Evolutionary conservation across 371 early-diverging fungal species (phyloP), one percentile per base, ranked within the genome.

Genomic region (Apophysomyces elegans): DNA sequence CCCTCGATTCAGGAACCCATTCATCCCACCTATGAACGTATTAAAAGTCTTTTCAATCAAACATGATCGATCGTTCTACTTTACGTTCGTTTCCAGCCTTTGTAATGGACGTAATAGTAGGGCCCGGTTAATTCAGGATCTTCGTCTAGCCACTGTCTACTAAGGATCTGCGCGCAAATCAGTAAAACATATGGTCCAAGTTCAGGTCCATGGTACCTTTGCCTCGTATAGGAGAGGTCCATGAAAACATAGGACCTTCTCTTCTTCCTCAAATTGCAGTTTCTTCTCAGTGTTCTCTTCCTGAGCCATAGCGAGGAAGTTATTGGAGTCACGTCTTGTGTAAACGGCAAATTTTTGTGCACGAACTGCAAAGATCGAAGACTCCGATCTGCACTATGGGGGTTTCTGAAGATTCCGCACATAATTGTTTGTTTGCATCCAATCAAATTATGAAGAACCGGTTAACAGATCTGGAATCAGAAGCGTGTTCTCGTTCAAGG

Each of bases 181-280:
- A 56, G 43, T 26, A 26, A 13, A 36, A 41, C 44, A 47, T 63
- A 39, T 45, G 45, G 39, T 37, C 7, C 8, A 9, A 56, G 7
- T 50, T 37, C n/a, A 56, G 16, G 41, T 36, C 39, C 9, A 12
- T 38, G 11, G 62, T 75, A 96, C 97, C 87, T 96, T 98, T 63
- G 99, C 99, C 75, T 98, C 98, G 76, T 99, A 99, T 1, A 99
- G 74, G 32, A 97, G 82, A 5, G 96, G 95, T 4, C 98, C 97
- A 71, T 98, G 98, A 79, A 91, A 98, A 73, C 98, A 98, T 37
- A 99, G 84, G 7, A 98, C 91, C 64, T 83, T 81, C 72, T 99
- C 98, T 58, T 88, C 81, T 9, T 84, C 84, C 21, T 80, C 67
- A 39, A 66, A 80, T 21, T 50, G 54, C 54, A 50, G 21, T 21